phyloP scores from a whole-genome alignment of 2,329 filamentous ascomycete species.

The Elsinoe necatrix region DNA sequence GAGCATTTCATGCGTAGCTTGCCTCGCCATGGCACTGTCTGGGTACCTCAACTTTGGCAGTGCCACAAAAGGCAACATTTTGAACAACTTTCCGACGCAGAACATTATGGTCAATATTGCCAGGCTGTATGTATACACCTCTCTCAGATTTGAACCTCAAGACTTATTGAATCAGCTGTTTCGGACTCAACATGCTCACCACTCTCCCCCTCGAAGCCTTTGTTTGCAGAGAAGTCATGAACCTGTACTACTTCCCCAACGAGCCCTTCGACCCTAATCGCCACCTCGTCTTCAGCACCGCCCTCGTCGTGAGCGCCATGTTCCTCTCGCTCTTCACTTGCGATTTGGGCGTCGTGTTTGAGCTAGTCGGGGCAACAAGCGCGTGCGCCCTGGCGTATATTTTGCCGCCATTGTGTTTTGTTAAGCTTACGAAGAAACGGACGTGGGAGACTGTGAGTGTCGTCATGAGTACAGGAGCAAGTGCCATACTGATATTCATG shows the following conservation, averaged over 20 bases:
- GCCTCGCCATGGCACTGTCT: slow-evolving; percentile 74
- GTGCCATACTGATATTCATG: slow-evolving; percentile 20
- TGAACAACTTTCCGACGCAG: slow-evolving; percentile 91
- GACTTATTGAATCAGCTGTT: slow-evolving; percentile 48
- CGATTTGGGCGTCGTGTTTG: slow-evolving; percentile 88
- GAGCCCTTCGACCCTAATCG: slow-evolving; percentile 74
- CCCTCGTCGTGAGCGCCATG: slow-evolving; percentile 72
- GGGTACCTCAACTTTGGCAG: slow-evolving; percentile 93
- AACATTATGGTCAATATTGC: slow-evolving; percentile 93
- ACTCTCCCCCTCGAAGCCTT: slow-evolving; percentile 94
- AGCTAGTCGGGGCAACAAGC: slow-evolving; percentile 90
- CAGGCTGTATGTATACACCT: slow-evolving; percentile 50
- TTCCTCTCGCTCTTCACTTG: slow-evolving; percentile 74
- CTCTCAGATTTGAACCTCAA: not conserved
- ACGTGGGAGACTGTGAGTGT: slow-evolving; percentile 28
- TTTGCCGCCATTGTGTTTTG: slow-evolving; percentile 85
- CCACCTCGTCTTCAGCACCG: slow-evolving; percentile 77
- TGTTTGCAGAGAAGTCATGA: slow-evolving; percentile 94
- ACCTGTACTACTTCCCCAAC: slow-evolving; percentile 66
- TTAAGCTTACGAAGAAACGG: slow-evolving; percentile 74
- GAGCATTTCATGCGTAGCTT: slow-evolving; percentile 81
- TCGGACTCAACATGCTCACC: slow-evolving; percentile 97
- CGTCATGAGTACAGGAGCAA: not conserved
- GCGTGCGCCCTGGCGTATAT: slow-evolving; percentile 94
- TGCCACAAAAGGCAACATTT: slow-evolving; percentile 84